Base-by-base conservation (phyloP, 2,329 filamentous ascomycete genomes). In the Aureobasidium pullulans region DNA sequence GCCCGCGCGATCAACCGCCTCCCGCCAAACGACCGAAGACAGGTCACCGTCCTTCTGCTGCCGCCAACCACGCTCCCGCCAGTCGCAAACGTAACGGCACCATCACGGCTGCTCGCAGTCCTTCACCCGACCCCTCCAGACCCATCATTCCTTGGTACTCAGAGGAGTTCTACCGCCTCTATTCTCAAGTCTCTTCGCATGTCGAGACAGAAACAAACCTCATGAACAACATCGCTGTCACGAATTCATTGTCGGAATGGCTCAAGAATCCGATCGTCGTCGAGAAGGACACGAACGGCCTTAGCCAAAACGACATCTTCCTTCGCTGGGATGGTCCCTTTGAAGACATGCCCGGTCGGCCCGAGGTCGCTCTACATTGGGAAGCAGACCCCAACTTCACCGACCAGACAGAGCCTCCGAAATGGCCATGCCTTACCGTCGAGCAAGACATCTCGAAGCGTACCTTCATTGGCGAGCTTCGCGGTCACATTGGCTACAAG, bases 11-110 rank as follows among this genome's bases (percentile, higher is more conserved):
- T 63, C 76, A 77, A 37, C 69, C 75, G n/a, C 84, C 85, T 44
- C 83, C 87, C 2, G 72, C 84, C 40, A 96, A 96, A 73, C 91
- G 90, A 68, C 71, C 86, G 1, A 96, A 96, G 73, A 85, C 82
- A n/a, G 84, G 81, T 49, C 93, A 96, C 76, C 88, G 88, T 63
- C 74, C 88, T 0, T 91, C 86, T 34, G 85, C 87, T 61, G 96
- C 92, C 1, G 76, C 89, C 64, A 85, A 84, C 46, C 84, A 87
- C 66, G 82, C 85, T 61, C 84, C 84, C 61, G 82, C 88, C 58
- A 82, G 81, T 2, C 79, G 82, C 59, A 90, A 87, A 69, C 84
- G 75, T 73, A 85, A 75, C 63, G 80, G 69, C 71, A 86, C 77
- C 67, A 81, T 72, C 66, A 79, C 70, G 73, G 77, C 66, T 79